Evolutionary conservation across 208 protist genomes (phyloP).

Genomic region (Balamuthia mandrillaris): DNA sequence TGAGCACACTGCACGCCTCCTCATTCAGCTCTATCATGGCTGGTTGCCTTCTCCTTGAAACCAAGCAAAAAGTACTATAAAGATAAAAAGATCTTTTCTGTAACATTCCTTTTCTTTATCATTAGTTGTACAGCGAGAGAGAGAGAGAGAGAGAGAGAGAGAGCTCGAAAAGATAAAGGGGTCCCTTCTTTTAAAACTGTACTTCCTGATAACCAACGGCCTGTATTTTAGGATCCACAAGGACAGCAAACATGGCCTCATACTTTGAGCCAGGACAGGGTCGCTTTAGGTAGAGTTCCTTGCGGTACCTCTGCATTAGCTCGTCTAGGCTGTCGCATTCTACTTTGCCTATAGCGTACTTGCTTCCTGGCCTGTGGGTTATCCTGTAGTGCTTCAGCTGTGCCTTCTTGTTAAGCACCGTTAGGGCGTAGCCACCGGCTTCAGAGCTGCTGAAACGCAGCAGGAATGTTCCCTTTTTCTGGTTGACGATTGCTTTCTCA

Average conservation of each 20-base stretch:
- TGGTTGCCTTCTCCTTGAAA: too few species aligned
- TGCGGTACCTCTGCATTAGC: constrained; percentile 32
- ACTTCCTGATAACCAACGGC: constrained; percentile 14
- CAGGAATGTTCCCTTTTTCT: constrained; percentile 39
- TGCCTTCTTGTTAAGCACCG: constrained; percentile 12
- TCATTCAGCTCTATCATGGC: too few species aligned
- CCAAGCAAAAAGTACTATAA: too few species aligned
- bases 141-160: too few species aligned
- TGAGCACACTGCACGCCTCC: too few species aligned
- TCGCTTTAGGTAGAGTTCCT: constrained; percentile 38
- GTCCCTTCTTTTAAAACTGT: too few species aligned
- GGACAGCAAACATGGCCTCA: constrained; percentile 26
- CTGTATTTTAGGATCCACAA: background rate
- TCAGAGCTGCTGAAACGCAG: constrained; percentile 31
- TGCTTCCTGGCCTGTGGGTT: background rate
- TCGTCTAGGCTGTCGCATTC: constrained; percentile 14
- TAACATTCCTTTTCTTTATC: too few species aligned
- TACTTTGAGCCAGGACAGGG: constrained; percentile 29
- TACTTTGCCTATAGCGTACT: constrained; percentile 34
- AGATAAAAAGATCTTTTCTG: too few species aligned
- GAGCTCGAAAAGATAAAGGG: too few species aligned
- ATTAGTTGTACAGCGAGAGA: too few species aligned
- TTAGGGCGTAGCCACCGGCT: constrained; percentile 27
- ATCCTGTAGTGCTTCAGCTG: constrained; percentile 36
- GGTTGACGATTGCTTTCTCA: background rate